Conservation (phyloP, 2,329 filamentous ascomycete genomes). For the Arthroderma sp. region DNA sequence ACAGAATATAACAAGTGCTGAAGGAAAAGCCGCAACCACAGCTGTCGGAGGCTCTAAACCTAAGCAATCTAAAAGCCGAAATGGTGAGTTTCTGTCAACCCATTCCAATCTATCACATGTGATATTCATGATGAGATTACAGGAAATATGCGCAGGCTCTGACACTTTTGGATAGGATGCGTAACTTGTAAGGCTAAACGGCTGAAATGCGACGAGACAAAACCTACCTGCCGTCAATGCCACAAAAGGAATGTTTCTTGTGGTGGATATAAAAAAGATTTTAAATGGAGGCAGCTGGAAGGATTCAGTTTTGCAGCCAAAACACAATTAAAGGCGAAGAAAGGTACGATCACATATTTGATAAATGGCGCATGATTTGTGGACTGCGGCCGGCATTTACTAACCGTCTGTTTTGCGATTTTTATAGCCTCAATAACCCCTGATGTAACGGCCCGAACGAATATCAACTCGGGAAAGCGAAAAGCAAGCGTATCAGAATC, state of each 20-base stretch:
- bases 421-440: too few species aligned
- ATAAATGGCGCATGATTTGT: too few species aligned
- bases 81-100: slow-evolving; percentile 42
- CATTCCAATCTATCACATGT: slow-evolving; percentile 9
- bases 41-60: slow-evolving; percentile 33
- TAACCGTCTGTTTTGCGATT: too few species aligned
- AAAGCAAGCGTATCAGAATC: too few species aligned
- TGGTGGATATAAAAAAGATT: slow-evolving; percentile 61
- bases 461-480: too few species aligned
- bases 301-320: slow-evolving; percentile 42
- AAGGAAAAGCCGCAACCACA: too few species aligned
- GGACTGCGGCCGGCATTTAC: too few species aligned
- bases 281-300: slow-evolving; percentile 61
- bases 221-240: slow-evolving; percentile 55
- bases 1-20: too few species aligned
- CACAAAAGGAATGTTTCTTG: slow-evolving; percentile 51
- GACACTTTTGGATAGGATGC: slow-evolving; percentile 41
- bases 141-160: background rate
- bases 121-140: slow-evolving; percentile 1
- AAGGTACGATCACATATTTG: slow-evolving; percentile 22
- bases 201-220: slow-evolving; percentile 61
- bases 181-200: slow-evolving; percentile 61
- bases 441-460: too few species aligned
- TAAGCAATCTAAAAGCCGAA: slow-evolving; percentile 63
- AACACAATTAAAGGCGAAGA: slow-evolving; percentile 31